Evolutionary conservation across 2,329 filamentous ascomycete species (phyloP).

Genomic region (Endothia cerciana): DNA sequence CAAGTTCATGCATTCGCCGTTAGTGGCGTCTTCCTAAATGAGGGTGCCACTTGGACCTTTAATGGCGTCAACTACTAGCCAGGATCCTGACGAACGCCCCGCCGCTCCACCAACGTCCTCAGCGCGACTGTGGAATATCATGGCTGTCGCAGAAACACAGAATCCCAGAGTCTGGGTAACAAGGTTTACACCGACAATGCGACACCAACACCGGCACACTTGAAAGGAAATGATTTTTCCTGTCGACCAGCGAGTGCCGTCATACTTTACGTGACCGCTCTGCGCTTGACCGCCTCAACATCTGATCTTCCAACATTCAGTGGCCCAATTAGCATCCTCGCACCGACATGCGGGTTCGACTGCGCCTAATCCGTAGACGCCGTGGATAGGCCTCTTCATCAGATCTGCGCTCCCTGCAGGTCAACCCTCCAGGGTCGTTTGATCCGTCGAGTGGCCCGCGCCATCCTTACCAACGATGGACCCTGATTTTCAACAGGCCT

Average conservation of each 20-base stretch:
- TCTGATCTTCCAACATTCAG: constrained; percentile 4
- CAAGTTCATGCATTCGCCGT: constrained; percentile 30
- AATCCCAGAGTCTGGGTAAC: constrained; percentile 15
- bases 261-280: constrained; percentile 10
- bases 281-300: constrained; percentile 20
- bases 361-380: constrained; percentile 7
- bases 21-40: constrained; percentile 33
- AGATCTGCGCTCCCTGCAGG: constrained; percentile 23
- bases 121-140: constrained; percentile 11
- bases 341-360: constrained; percentile 20
- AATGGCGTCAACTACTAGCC: constrained; percentile 28
- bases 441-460: constrained; percentile 23
- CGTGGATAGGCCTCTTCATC: constrained; percentile 2
- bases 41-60: constrained; percentile 31
- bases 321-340: constrained; percentile 21
- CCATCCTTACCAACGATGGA: constrained; percentile 27
- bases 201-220: constrained; percentile 16
- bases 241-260: background rate
- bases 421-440: constrained; percentile 9
- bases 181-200: constrained; percentile 23
- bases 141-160: constrained; percentile 14
- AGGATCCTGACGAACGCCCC: constrained; percentile 21
- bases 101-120: constrained; percentile 19
- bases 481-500: constrained; percentile 23
- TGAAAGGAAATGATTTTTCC: constrained; percentile 4